Evolutionary conservation across 768 basidiomycete species (phyloP).

Genomic region (Podaxis carcinomalis): DNA sequence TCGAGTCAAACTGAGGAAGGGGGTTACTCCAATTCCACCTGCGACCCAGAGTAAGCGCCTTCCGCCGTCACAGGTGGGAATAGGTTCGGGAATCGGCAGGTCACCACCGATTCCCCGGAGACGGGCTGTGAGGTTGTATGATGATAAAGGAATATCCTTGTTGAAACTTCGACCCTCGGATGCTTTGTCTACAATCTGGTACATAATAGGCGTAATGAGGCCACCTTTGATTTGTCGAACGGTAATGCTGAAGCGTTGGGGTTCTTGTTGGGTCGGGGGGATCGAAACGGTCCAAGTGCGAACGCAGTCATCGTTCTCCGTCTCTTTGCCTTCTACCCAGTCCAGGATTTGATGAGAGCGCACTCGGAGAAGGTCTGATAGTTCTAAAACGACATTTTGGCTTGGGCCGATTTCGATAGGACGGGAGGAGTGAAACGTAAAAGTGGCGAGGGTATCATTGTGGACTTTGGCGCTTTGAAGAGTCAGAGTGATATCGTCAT

Average conservation of each 20-base stretch:
- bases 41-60: constrained; percentile 49
- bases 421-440: constrained; percentile 38
- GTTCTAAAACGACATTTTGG: constrained; percentile 52
- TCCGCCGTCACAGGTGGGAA: constrained; percentile 11
- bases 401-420: constrained; percentile 36
- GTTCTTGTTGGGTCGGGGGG: constrained; percentile 11
- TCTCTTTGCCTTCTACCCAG: constrained; percentile 43
- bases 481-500: constrained; percentile 17
- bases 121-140: constrained; percentile 35
- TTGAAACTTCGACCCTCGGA: constrained; percentile 14
- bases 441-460: constrained; percentile 44
- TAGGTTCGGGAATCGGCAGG: constrained; percentile 6
- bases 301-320: constrained; percentile 56
- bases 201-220: constrained; percentile 49
- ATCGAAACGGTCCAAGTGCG: constrained; percentile 64
- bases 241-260: not conserved
- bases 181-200: constrained; percentile 43
- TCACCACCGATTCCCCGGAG: constrained; percentile 52
- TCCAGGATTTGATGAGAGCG: constrained; percentile 32
- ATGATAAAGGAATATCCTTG: constrained; percentile 29
- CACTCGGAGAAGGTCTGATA: constrained; percentile 44
- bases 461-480: constrained; percentile 40
- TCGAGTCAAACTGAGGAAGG: constrained; percentile 50
- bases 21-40: constrained; percentile 66
- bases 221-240: constrained; percentile 51